A percentile compares a stretch with the other conserved stretches of the same genome.
phyloP scores from a whole-genome alignment of 2,329 filamentous ascomycete genomes.

The Xylaria sp. region DNA sequence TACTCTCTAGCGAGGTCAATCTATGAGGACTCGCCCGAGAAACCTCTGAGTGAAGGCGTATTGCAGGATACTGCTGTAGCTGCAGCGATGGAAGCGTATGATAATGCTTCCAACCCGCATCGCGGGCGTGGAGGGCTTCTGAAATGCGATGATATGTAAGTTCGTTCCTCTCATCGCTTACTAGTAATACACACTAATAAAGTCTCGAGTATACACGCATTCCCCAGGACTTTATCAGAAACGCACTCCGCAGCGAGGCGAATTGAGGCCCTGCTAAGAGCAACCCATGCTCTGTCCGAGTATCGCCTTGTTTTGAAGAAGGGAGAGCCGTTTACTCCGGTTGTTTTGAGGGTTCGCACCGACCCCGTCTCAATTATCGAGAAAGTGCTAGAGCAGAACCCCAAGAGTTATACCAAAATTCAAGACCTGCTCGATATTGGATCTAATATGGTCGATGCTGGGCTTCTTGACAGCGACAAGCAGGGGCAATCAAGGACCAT shows the following conservation, averaged over 20 bases:
- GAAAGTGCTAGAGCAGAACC: slow-evolving; percentile 81
- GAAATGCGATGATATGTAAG: slow-evolving; percentile 80
- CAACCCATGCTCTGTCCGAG: slow-evolving; percentile 79
- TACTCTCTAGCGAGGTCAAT: slow-evolving; percentile 72
- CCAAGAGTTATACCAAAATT: slow-evolving; percentile 77
- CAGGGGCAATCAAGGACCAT: slow-evolving; percentile 43
- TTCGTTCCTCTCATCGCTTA: slow-evolving; percentile 19
- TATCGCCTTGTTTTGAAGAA: slow-evolving; percentile 84
- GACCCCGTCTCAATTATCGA: slow-evolving; percentile 79
- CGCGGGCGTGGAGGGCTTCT: slow-evolving; percentile 79
- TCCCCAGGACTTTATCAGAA: slow-evolving; percentile 66
- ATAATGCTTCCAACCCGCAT: slow-evolving; percentile 85
- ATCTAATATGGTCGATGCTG: slow-evolving; percentile 71
- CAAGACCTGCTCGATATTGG: slow-evolving; percentile 79
- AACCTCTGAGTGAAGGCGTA: slow-evolving; percentile 60
- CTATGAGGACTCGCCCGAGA: slow-evolving; percentile 64
- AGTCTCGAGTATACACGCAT: slow-evolving; percentile 67
- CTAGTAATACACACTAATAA: background rate
- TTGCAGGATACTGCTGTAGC: slow-evolving; percentile 71
- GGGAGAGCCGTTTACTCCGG: slow-evolving; percentile 81
- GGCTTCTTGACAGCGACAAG: slow-evolving; percentile 56
- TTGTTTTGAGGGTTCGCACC: slow-evolving; percentile 78
- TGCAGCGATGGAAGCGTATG: slow-evolving; percentile 76
- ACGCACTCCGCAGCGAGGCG: slow-evolving; percentile 64
- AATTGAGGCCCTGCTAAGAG: slow-evolving; percentile 72